Percentiles rank a stretch among this genome's conserved stretches.
Conservation (phyloP, 176 grass and related monocot species). For the Poa annua region DNA sequence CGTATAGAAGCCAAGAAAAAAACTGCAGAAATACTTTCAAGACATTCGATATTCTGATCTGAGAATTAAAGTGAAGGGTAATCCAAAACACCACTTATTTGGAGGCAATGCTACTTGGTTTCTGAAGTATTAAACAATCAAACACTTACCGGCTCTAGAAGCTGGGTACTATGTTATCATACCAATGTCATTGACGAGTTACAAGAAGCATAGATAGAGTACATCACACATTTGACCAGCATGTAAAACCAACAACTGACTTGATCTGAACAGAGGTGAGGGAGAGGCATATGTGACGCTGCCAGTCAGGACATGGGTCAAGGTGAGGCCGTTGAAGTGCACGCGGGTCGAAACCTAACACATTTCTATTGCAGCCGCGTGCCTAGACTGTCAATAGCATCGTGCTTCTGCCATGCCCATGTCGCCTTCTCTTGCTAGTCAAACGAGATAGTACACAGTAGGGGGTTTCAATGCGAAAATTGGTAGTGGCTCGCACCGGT, state of each 20-base stretch:
- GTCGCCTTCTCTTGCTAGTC: not conserved
- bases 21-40: no score
- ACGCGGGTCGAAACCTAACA: conserved; percentile 23
- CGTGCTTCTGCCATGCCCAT: conserved; percentile 25
- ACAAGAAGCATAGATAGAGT: not conserved
- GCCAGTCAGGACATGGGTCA: conserved; percentile 21
- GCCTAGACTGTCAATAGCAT: conserved; percentile 6
- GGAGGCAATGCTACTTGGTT: not conserved
- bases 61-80: no score
- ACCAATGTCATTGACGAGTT: not conserved
- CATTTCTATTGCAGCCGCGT: conserved; percentile 3
- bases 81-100: no score
- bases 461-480: not conserved
- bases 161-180: not conserved
- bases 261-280: not conserved
- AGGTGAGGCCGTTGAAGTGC: conserved; percentile 28
- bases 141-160: not conserved
- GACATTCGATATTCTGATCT: no score
- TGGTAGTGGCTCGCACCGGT: no score
- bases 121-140: not conserved
- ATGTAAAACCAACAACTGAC: not conserved
- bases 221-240: not conserved
- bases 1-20: no score
- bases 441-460: not conserved
- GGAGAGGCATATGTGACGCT: conserved; percentile 16